These are phyloP conservation scores for Pythium coloratum DNA, from an alignment of 352 stramenopile genomes.

Conservation along the genomic window DNA sequence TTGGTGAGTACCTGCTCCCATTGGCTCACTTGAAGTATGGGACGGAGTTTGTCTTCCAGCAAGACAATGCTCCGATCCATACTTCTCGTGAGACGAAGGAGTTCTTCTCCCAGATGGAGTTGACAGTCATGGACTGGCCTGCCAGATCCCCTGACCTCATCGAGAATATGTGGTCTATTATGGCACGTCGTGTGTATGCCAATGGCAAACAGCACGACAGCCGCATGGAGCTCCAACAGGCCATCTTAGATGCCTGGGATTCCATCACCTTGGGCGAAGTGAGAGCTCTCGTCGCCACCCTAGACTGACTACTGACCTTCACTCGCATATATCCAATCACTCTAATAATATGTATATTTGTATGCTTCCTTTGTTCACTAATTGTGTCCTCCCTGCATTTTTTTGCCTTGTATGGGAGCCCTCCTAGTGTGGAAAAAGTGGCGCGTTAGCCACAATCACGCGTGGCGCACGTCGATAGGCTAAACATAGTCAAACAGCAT, in stretches of 20 bases:
- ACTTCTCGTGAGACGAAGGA: conserved; percentile 5
- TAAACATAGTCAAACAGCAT: neutral
- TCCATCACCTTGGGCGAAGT: neutral
- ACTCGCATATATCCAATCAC: too few relatives aligned
- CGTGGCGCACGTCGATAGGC: too few relatives aligned
- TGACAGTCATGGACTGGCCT: conserved; percentile 11
- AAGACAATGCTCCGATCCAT: conserved; percentile 21
- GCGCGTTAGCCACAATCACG: too few relatives aligned
- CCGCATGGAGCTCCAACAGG: neutral
- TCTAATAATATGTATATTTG: too few relatives aligned
- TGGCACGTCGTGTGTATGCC: neutral
- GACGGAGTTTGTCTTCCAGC: conserved; percentile 14
- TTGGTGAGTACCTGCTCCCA: conserved; percentile 13
- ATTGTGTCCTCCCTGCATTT: too few relatives aligned
- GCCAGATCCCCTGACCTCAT: conserved; percentile 11
- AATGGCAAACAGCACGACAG: neutral
- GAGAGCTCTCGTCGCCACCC: too few relatives aligned
- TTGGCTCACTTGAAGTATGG: conserved; percentile 14
- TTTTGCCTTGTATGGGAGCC: too few relatives aligned
- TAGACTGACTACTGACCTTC: too few relatives aligned
- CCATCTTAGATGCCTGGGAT: neutral
- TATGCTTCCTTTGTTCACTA: too few relatives aligned
- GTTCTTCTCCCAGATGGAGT: conserved; percentile 1
- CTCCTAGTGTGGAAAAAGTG: neutral
- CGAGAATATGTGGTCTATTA: conserved; percentile 11